Base-by-base conservation (phyloP, 257 asterid genomes). In the Paraleonurus japonicus region DNA sequence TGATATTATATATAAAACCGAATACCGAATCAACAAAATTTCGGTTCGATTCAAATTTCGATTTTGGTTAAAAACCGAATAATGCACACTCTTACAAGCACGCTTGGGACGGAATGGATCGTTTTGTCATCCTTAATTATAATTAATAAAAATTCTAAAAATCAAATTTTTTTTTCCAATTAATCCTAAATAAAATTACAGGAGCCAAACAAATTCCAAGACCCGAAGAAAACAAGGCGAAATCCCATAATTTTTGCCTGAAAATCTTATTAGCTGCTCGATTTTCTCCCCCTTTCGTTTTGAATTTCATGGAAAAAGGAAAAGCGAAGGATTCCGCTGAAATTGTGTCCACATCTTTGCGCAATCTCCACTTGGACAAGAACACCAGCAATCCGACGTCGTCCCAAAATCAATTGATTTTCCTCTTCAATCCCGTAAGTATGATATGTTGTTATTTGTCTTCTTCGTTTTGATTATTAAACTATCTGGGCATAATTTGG, bases 301-400 rank as follows among this genome's bases (percentile, higher is more conserved):
- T 85, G 30, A 32, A 45, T 65, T 87, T 76, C 70, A 91, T 89
- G 96, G 97, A 88, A 78, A 79, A 84, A 54, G 75, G 75, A 67
- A 78, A 80, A 68, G 47, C 77, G 37, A 71, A 73, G 67, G 82
- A 81, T 35, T 71, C 80, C 24, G 50, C 60, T 41, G 64, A 26
- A 35, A 19, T 16, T n/a, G 50, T 79, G 48, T 41, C 76, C 17
- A 16, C 75, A 54, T 66, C 80, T 63, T 45, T 88, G 28, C 84
- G 77, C 12, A 67, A 81, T 62, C 90, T 84, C 32, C 61, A 75
- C 35, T 75, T 81, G 75, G 79, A 85, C 76, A 16, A 63, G 59
- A 60, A 76, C 16, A 58, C 79, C 32, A 54, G 15, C 32, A 47
- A 66, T 26, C 51, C 79, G 11, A 88, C 65, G 4, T 67, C 75